Percentiles rank a stretch among this genome's conserved stretches.
Conservation (phyloP, 495 filamentous ascomycete genomes). For the Alectoria sarmentosa region DNA sequence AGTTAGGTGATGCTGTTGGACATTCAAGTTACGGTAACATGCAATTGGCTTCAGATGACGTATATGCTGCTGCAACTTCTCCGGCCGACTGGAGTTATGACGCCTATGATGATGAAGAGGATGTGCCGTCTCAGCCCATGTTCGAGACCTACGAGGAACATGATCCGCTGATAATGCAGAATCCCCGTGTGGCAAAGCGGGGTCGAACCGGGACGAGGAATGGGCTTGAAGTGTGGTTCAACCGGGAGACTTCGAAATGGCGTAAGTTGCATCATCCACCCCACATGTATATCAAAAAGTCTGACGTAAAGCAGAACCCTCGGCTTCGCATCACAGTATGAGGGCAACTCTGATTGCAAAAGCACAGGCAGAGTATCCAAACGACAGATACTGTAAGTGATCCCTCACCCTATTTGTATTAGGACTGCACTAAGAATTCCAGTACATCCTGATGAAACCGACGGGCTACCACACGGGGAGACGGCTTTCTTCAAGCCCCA, state of each 20-base stretch:
- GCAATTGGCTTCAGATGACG: too few species aligned
- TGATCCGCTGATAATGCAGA: not conserved
- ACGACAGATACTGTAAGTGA: not conserved
- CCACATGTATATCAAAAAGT: not conserved
- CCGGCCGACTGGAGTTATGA: too few species aligned
- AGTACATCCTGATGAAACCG: not conserved
- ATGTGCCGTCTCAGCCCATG: not conserved
- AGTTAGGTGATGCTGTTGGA: too few species aligned
- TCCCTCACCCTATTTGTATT: not conserved
- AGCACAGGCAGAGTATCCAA: not conserved
- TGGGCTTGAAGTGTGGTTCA: not conserved
- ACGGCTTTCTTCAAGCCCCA: not conserved
- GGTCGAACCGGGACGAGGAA: not conserved
- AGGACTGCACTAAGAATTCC: not conserved
- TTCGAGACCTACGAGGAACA: not conserved
- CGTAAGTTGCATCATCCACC: not conserved
- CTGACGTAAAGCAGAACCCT: not conserved
- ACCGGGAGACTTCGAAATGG: not conserved
- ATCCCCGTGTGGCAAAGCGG: not conserved
- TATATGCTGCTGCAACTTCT: too few species aligned
- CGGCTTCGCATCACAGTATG: not conserved
- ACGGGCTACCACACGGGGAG: not conserved
- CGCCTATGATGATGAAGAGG: not conserved
- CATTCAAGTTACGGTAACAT: too few species aligned
- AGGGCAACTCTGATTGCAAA: not conserved